Evolutionary conservation across 2,329 filamentous ascomycete species (phyloP).

Genomic region (Fusarium luffae): DNA sequence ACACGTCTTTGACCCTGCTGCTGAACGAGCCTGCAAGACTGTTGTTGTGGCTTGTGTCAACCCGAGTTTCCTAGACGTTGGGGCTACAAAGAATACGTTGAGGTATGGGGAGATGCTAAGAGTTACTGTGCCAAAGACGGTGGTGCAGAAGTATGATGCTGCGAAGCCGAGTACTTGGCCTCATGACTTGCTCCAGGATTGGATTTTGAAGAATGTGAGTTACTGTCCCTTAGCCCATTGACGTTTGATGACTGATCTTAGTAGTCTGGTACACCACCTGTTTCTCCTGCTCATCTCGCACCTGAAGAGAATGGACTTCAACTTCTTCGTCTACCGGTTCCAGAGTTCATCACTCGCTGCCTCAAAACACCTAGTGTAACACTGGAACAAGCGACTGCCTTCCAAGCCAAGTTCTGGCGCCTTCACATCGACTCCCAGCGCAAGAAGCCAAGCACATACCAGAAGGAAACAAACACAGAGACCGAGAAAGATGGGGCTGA

Average conservation of each 20-base stretch:
- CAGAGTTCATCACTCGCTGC: slow-evolving; percentile 56
- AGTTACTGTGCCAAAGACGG: slow-evolving; percentile 50
- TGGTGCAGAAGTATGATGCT: slow-evolving; percentile 40
- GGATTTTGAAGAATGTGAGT: slow-evolving; percentile 56
- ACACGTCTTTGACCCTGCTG: slow-evolving; percentile 59
- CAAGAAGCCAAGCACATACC: background rate
- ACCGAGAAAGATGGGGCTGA: background rate
- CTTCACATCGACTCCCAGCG: slow-evolving; percentile 55
- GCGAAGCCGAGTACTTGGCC: slow-evolving; percentile 53
- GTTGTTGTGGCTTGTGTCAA: slow-evolving; percentile 61
- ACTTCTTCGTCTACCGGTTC: slow-evolving; percentile 53
- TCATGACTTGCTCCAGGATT: slow-evolving; percentile 52
- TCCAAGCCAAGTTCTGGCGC: slow-evolving; percentile 57
- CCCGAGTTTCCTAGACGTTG: slow-evolving; percentile 57
- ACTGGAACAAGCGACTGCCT: slow-evolving; percentile 54
- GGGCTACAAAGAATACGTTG: slow-evolving; percentile 60
- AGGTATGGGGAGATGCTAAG: slow-evolving; percentile 61
- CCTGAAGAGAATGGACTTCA: slow-evolving; percentile 56
- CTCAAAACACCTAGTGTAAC: slow-evolving; percentile 52
- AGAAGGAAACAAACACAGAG: background rate
- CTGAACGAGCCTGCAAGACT: slow-evolving; percentile 54
- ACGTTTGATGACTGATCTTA: no score
- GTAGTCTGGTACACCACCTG: slow-evolving; percentile 54
- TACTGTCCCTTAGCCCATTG: no score
- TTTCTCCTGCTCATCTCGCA: slow-evolving; percentile 51